Evolutionary conservation across 2,329 filamentous ascomycete species (phyloP).

Genomic region (Cercospora beticola): DNA sequence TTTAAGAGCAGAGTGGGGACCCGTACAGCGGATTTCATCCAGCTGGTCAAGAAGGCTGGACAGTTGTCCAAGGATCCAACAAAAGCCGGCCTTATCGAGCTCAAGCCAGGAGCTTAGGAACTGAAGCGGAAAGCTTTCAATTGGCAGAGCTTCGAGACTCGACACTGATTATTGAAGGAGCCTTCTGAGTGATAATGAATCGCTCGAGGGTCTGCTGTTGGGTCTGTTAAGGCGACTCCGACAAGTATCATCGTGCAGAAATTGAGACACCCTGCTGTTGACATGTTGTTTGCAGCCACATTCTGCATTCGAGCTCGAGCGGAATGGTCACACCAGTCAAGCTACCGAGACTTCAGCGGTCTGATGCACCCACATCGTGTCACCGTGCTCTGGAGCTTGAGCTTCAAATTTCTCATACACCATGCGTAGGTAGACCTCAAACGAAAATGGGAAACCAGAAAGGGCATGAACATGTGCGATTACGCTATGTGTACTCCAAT

Average conservation of each 20-base stretch:
- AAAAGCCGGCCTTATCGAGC: constrained; percentile 30
- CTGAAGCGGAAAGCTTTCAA: background rate
- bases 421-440: background rate
- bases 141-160: background rate
- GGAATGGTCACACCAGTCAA: background rate
- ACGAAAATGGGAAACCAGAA: background rate
- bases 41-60: constrained; percentile 43
- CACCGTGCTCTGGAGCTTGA: background rate
- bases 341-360: background rate
- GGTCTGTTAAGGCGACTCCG: background rate
- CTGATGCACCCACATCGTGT: background rate
- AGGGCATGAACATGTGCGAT: background rate
- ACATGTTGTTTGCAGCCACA: background rate
- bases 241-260: background rate
- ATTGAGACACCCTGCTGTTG: background rate
- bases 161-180: background rate
- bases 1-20: constrained; percentile 46
- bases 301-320: background rate
- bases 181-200: background rate
- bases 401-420: background rate
- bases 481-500: background rate
- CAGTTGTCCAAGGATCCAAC: constrained; percentile 27
- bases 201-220: background rate
- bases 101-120: constrained; percentile 21
- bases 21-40: constrained; percentile 43